A percentile compares a stretch with the other conserved stretches of the same genome.
Evolutionary conservation across 1,284 basidiomycete species (phyloP).

Genomic region (Puccinia brachypodii): DNA sequence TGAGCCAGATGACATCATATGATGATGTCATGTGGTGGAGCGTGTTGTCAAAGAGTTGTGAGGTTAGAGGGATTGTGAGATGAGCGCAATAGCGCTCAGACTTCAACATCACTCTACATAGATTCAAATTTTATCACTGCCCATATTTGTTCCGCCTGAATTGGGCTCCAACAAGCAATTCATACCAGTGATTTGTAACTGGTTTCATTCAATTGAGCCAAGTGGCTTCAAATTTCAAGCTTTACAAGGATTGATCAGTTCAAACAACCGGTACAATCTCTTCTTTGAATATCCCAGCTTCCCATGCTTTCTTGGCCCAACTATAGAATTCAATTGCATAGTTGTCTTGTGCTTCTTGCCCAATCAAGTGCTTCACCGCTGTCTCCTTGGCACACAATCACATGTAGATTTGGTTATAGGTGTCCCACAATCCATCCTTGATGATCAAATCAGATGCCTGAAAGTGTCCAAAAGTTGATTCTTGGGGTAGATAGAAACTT

Average conservation of each 20-base stretch:
- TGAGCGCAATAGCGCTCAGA: no score
- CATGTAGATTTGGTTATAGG: slow-evolving; percentile 94
- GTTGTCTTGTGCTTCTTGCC: slow-evolving; percentile 59
- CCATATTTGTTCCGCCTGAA: no score
- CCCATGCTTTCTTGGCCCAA: slow-evolving; percentile 88
- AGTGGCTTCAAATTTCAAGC: not conserved
- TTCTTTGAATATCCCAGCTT: slow-evolving; percentile 74
- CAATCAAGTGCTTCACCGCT: slow-evolving; percentile 57
- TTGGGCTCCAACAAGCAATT: no score
- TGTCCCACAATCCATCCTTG: slow-evolving; percentile 91
- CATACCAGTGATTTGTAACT: no score
- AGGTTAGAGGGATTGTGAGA: no score
- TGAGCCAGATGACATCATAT: no score
- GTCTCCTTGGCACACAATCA: slow-evolving; percentile 67
- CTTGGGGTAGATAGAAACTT: slow-evolving; percentile 88
- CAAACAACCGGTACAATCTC: slow-evolving; percentile 94
- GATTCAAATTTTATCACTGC: no score
- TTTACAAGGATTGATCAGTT: no score
- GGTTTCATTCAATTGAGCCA: not conserved
- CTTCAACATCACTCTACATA: no score
- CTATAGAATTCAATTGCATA: slow-evolving; percentile 93
- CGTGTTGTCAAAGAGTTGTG: not conserved
- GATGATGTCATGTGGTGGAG: no score
- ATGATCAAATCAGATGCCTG: slow-evolving; percentile 83
- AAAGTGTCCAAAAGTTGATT: slow-evolving; percentile 85